Evolutionary conservation across 2,329 filamentous ascomycete species (phyloP).

Genomic region (Geosmithia putterillii): DNA sequence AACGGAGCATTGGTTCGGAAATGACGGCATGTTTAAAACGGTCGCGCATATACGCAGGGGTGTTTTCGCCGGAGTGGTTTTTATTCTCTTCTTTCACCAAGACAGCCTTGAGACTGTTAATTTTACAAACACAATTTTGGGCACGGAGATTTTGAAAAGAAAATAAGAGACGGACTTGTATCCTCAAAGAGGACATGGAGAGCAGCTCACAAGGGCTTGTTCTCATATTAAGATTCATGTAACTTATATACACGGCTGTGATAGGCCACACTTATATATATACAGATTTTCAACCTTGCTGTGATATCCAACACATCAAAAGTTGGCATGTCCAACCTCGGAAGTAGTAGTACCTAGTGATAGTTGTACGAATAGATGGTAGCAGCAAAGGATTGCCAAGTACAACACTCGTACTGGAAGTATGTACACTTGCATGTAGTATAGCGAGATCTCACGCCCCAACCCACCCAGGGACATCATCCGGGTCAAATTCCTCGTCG

Average conservation of each 20-base stretch:
- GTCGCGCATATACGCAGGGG: neutral
- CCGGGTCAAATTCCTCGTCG: slow-evolving; percentile 47
- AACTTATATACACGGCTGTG: neutral
- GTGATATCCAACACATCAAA: too few species aligned
- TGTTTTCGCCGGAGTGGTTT: neutral
- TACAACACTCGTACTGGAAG: too few species aligned
- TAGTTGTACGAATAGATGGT: too few species aligned
- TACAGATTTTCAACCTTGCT: neutral
- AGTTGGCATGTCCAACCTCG: too few species aligned
- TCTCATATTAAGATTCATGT: neutral
- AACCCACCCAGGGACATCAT: slow-evolving; percentile 67
- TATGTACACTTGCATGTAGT: too few species aligned
- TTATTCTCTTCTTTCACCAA: neutral
- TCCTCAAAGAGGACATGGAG: too few species aligned
- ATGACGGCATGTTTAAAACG: neutral
- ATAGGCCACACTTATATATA: neutral
- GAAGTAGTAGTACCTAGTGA: too few species aligned
- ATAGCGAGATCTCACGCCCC: slow-evolving; percentile 21
- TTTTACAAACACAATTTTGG: neutral
- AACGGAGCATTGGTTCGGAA: neutral
- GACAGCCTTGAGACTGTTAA: neutral
- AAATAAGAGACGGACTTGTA: too few species aligned
- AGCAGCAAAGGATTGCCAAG: too few species aligned
- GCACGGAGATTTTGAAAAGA: neutral
- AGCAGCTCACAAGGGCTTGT: neutral